Evolutionary conservation across 148 eudicot species (phyloP), one percentile per base, ranked within the genome.

Genomic region (Fagopyrum tataricum): DNA sequence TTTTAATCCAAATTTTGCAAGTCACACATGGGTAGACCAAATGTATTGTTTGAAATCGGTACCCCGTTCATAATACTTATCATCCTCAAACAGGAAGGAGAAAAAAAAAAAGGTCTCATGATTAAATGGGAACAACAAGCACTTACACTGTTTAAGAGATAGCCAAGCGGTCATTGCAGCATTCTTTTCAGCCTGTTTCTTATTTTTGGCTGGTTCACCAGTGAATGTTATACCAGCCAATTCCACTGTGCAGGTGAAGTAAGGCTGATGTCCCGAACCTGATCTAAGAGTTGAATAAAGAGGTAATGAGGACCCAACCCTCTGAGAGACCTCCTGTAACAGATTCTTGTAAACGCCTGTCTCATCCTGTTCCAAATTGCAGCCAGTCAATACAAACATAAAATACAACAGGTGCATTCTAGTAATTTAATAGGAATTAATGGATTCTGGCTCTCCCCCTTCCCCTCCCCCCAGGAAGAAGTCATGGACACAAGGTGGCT

Each of bases 341-440:
- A 75, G 77, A 51, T 75, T 75, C 67, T 75, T 75, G 77, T 75
- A 75, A 41, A 75, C 77, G 12, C 77, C 77, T 64, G 77, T 75
- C 13, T 75, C 77, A 37, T 75, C 77, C 77, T 75, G 69, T 64
- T 64, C 31, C 68, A 62, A 64, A 64, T 62, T 62, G 43, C 43
- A 62, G 12, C 67, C 1, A 12, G 68, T 62, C 42, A 62, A 18
- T 37, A 31, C 68, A 31, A 4, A 26, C 15, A 62, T 14, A 13
- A 24, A 62, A 42, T 13, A 17, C 17, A 62, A 62, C 42, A 7
- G 68, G 68, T 26, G 68, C 41, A 62, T 13, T 3, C 1, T 13
- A 62, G 37, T 39, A 23, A 24, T 23, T 3, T 14, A 12, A 26
- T 11, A 31, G 0, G 8, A 31, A 31, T 62, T 31, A 31, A 62